Conservation (phyloP, 139 green algal species). For the Chlamydomonas applanata region DNA sequence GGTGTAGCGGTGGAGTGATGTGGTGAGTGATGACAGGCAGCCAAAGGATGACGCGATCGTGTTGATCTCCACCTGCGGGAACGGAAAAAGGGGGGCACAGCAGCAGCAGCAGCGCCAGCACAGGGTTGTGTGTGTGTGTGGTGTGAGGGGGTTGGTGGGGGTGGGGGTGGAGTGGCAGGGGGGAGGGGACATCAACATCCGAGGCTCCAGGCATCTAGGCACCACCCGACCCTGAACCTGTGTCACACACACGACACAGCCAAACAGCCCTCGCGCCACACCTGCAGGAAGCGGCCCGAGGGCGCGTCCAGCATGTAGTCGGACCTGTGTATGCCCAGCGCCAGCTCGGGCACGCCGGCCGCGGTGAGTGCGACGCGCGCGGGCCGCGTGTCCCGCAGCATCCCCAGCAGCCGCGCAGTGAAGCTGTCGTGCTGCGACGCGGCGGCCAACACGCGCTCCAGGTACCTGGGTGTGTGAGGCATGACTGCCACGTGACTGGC, state of each 20-base stretch:
- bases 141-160: too few species aligned
- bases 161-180: background rate
- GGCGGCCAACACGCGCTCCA: background rate
- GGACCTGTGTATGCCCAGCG: conserved; percentile 83
- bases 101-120: too few species aligned
- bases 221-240: too few species aligned
- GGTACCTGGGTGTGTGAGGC: background rate
- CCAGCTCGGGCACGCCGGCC: conserved; percentile 31
- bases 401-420: conserved; percentile 65
- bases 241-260: background rate
- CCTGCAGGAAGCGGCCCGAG: conserved; percentile 82
- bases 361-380: conserved; percentile 1
- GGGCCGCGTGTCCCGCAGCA: conserved; percentile 25
- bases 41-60: conserved; percentile 96
- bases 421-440: conserved; percentile 75
- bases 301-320: conserved; percentile 98
- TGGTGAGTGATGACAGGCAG: conserved; percentile 70
- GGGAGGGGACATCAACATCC: too few species aligned
- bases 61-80: conserved; percentile 93
- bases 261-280: background rate
- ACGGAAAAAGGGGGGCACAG: too few species aligned
- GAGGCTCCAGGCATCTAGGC: too few species aligned
- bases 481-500: too few species aligned
- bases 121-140: too few species aligned
- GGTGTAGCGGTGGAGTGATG: conserved; percentile 65